Percentiles rank a stretch among this genome's conserved stretches.
Conservation (phyloP, 192 early-diverging fungal species). For the Coemansia guatemalensis region DNA sequence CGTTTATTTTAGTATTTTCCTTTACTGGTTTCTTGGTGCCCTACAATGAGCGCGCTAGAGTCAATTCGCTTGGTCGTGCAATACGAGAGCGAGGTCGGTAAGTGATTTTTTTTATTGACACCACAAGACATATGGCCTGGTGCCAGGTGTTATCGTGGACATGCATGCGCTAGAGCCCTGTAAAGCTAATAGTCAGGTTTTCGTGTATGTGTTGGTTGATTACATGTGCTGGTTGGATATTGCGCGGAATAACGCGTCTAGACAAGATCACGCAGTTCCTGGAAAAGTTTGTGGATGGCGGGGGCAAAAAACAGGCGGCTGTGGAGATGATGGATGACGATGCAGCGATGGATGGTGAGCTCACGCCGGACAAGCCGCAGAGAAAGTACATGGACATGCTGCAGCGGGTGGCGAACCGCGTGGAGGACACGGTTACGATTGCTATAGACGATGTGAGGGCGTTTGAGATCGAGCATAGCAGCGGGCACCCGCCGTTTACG, state of each 20-base stretch:
- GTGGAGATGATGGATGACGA: conserved; percentile 9
- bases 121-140: not conserved
- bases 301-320: conserved; percentile 30
- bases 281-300: conserved; percentile 29
- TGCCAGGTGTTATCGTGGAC: not conserved
- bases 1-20: not conserved
- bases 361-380: conserved; percentile 11
- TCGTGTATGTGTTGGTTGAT: too few species aligned
- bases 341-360: conserved; percentile 21
- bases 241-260: not conserved
- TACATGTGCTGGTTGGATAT: too few species aligned
- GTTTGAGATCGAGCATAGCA: conserved; percentile 45
- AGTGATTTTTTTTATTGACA: conserved; percentile 8
- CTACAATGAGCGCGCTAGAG: conserved; percentile 44
- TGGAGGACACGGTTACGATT: conserved; percentile 59
- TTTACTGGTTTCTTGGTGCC: not conserved
- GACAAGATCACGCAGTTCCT: conserved; percentile 39
- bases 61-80: conserved; percentile 46
- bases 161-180: not conserved
- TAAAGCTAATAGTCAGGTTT: too few species aligned
- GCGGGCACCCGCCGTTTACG: conserved; percentile 26
- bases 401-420: conserved; percentile 66
- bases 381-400: conserved; percentile 55
- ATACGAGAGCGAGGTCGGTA: conserved; percentile 47
- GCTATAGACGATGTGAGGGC: conserved; percentile 68